Percentiles rank a stretch among this genome's conserved stretches.
phyloP scores from a whole-genome alignment of 495 filamentous ascomycete species.

The Podospora pseudocomata region DNA sequence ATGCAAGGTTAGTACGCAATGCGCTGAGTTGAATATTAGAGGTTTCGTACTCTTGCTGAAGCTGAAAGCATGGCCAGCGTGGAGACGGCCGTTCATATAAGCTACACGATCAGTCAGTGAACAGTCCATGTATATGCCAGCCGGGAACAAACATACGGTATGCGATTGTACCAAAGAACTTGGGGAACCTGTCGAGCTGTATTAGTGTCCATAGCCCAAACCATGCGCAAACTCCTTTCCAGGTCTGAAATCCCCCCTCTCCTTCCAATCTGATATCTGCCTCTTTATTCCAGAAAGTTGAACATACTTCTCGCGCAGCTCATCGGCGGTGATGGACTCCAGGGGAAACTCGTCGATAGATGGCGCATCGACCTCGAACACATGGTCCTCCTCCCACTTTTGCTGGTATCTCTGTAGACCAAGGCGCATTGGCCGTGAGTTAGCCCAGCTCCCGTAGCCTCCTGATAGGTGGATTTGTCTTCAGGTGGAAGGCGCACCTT shows the following conservation, averaged over 20 bases:
- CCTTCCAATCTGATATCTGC: neutral
- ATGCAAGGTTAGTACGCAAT: constrained; percentile 57
- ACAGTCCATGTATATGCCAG: neutral
- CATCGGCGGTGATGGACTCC: constrained; percentile 61
- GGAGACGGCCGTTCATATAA: constrained; percentile 94
- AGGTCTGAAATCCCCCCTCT: neutral
- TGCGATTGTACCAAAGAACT: constrained; percentile 91
- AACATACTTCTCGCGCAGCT: constrained; percentile 66
- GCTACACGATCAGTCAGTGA: constrained; percentile 14
- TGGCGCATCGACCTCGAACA: constrained; percentile 86
- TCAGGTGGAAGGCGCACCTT: constrained; percentile 40
- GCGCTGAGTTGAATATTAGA: constrained; percentile 60
- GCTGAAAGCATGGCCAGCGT: constrained; percentile 89
- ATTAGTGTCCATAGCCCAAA: neutral
- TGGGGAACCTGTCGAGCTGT: constrained; percentile 50
- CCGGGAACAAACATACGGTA: constrained; percentile 53
- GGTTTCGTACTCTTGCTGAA: constrained; percentile 84
- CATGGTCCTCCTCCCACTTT: constrained; percentile 70
- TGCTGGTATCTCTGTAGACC: constrained; percentile 66
- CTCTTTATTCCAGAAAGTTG: neutral
- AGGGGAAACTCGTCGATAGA: constrained; percentile 68
- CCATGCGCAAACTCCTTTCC: neutral
- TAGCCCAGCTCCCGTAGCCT: neutral
- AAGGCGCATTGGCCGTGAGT: neutral
- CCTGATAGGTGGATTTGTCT: neutral